phyloP scores from a whole-genome alignment of 352 stramenopile genomes.

The Poterioochromonas sp. region DNA sequence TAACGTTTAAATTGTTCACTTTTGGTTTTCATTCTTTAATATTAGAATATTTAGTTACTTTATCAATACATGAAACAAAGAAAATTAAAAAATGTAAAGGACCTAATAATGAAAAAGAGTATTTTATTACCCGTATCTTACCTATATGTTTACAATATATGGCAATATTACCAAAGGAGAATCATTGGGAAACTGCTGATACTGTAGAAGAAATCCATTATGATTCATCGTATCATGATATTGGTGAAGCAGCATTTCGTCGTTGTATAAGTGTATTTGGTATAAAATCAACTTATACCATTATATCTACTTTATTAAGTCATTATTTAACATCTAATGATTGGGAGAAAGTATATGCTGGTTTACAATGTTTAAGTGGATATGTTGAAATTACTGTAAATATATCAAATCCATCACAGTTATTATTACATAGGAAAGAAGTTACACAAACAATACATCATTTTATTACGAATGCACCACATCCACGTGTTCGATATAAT shows the following conservation, averaged over 20 bases:
- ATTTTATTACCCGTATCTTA: constrained; percentile 3
- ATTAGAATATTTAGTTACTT: neutral
- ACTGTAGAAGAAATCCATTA: neutral
- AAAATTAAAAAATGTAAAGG: neutral
- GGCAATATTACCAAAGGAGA: neutral
- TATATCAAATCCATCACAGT: neutral
- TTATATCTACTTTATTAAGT: neutral
- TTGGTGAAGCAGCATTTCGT: neutral
- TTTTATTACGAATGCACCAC: neutral
- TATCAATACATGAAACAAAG: neutral
- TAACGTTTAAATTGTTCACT: constrained; percentile 6
- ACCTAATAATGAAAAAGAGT: constrained; percentile 8
- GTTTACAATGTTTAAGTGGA: neutral
- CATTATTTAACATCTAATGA: neutral
- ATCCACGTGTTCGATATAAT: neutral
- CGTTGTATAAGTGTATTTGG: neutral
- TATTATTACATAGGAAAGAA: constrained; percentile 1
- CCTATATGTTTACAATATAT: neutral
- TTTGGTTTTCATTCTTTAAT: too few relatives aligned
- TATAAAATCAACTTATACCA: neutral
- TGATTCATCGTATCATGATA: neutral
- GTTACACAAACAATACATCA: neutral
- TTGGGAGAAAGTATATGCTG: neutral
- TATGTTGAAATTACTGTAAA: constrained; percentile 1
- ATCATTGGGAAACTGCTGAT: neutral